A percentile compares a stretch with the other conserved stretches of the same genome.
phyloP scores from a whole-genome alignment of 768 basidiomycete genomes.

The Lyophyllum atratum region DNA sequence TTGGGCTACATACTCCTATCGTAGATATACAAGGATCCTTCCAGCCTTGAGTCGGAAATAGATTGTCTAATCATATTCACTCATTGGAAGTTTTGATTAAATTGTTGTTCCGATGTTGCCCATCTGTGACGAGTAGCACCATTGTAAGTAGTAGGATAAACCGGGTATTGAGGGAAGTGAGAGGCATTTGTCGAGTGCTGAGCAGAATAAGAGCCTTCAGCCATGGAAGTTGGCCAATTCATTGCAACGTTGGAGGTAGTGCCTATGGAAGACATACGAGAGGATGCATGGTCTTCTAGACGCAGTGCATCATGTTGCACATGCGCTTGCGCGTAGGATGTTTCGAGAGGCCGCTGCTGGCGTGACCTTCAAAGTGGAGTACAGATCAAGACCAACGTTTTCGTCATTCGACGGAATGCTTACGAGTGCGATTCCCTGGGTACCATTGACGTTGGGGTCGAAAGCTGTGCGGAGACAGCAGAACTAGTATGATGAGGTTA shows the following conservation, averaged over 20 bases:
- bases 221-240: neutral
- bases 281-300: neutral
- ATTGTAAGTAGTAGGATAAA: constrained; percentile 3
- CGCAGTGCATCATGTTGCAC: neutral
- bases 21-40: constrained; percentile 2
- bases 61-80: neutral
- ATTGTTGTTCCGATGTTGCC: constrained; percentile 25
- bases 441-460: constrained; percentile 13
- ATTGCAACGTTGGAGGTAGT: neutral
- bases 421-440: constrained; percentile 18
- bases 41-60: neutral
- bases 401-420: neutral
- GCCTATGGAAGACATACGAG: neutral
- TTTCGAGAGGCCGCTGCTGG: neutral
- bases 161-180: constrained; percentile 18
- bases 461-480: constrained; percentile 53
- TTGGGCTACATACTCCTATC: constrained; percentile 3
- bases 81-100: constrained; percentile 15
- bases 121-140: constrained; percentile 15
- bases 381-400: neutral
- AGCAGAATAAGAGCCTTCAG: neutral
- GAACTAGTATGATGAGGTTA: constrained; percentile 33
- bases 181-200: constrained; percentile 15
- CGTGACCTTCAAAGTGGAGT: constrained; percentile 4
- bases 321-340: neutral